Evolutionary conservation across 108 stramenopile species (phyloP).

Genomic region (Phaeodactylum tricornutum): DNA sequence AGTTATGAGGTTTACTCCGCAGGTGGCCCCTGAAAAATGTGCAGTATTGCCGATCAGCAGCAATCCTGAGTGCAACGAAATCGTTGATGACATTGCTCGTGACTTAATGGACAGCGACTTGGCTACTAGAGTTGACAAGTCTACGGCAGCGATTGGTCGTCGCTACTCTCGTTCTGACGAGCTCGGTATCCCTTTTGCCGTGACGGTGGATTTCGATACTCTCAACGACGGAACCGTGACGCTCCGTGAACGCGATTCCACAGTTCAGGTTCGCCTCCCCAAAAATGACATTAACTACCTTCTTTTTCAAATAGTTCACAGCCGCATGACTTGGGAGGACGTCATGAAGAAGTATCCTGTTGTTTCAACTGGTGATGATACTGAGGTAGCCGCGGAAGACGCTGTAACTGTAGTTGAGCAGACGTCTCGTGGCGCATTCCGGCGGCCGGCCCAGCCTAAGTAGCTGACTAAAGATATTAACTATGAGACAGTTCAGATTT

Average conservation of each 20-base stretch:
- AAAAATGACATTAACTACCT: constrained; percentile 63
- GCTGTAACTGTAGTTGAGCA: constrained; percentile 19
- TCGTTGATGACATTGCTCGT: constrained; percentile 75
- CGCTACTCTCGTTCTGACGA: constrained; percentile 97
- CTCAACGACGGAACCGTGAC: constrained; percentile 86
- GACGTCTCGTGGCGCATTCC: constrained; percentile 37
- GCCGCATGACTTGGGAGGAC: constrained; percentile 63
- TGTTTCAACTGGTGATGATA: constrained; percentile 67
- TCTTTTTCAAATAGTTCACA: constrained; percentile 71
- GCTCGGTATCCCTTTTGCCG: constrained; percentile 96
- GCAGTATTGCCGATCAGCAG: constrained; percentile 89
- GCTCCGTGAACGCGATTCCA: constrained; percentile 96
- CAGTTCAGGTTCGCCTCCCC: constrained; percentile 82
- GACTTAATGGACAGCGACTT: constrained; percentile 81
- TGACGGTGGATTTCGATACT: constrained; percentile 97
- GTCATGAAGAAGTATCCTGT: constrained; percentile 62
- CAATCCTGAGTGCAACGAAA: constrained; percentile 64
- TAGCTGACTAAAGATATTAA: constrained; percentile 5
- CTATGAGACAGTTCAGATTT: too few species aligned
- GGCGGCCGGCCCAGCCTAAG: constrained; percentile 21
- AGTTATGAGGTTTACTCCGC: constrained; percentile 95
- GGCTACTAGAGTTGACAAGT: constrained; percentile 84
- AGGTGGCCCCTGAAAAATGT: constrained; percentile 96
- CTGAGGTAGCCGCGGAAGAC: background rate
- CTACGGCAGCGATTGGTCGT: constrained; percentile 82